These are phyloP conservation scores for Ophiognomonia clavigignenti-juglandacearum DNA, from an alignment of 2,329 filamentous ascomycete species.

Conservation along the genomic window DNA sequence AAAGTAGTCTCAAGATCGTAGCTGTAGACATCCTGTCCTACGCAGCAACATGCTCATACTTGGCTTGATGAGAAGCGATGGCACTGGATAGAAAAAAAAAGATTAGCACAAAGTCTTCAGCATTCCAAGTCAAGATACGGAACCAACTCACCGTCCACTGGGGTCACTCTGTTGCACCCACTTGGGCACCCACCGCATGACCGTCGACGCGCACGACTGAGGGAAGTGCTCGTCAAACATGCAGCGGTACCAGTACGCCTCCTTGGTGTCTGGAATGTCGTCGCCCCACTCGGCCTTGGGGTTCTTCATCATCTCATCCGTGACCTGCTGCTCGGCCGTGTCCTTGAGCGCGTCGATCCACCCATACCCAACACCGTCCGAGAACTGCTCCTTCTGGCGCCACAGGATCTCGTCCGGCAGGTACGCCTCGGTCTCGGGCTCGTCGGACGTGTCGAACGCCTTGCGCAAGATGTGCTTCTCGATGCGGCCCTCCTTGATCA, in stretches of 20 bases:
- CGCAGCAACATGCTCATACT: constrained; percentile 52
- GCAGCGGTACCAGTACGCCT: constrained; percentile 96
- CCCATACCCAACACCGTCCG: constrained; percentile 95
- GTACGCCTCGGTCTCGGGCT: constrained; percentile 77
- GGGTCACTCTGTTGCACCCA: constrained; percentile 97
- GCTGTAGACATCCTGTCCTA: neutral
- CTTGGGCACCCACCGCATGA: constrained; percentile 94
- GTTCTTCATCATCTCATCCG: constrained; percentile 97
- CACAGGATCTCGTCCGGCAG: constrained; percentile 95
- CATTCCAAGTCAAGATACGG: neutral
- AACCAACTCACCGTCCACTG: constrained; percentile 68
- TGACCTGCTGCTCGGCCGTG: constrained; percentile 81
- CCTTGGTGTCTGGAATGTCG: constrained; percentile 93
- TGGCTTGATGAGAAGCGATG: constrained; percentile 69
- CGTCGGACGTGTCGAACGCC: constrained; percentile 89
- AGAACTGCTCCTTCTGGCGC: constrained; percentile 99
- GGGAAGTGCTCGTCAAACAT: constrained; percentile 99
- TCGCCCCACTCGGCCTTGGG: constrained; percentile 93
- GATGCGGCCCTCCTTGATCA: constrained; percentile 84
- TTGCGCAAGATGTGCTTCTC: constrained; percentile 99
- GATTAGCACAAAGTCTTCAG: constrained; percentile 12
- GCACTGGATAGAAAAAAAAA: constrained; percentile 56
- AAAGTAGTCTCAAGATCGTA: neutral
- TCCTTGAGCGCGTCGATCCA: constrained; percentile 99
- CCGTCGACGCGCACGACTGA: constrained; percentile 81